Conservation (phyloP, 805 yeast species). For the Wickerhamomyces rabaulensis region DNA sequence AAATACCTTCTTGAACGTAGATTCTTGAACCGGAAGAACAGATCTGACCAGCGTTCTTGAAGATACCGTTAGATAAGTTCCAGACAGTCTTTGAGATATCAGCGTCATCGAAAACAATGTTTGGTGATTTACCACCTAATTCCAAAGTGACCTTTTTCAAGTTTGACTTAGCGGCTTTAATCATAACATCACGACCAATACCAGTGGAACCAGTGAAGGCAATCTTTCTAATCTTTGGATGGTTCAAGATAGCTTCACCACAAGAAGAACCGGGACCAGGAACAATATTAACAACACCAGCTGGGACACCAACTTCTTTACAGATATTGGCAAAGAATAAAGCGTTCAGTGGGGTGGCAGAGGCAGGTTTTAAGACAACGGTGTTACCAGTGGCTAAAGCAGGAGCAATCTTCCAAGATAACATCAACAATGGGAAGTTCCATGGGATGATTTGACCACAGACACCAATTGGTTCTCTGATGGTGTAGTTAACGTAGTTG, state of each 20-base stretch:
- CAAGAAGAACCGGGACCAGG: conserved; percentile 72
- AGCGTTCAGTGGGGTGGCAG: conserved; percentile 72
- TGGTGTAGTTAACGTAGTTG: conserved; percentile 57
- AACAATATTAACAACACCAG: conserved; percentile 69
- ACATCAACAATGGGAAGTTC: conserved; percentile 81
- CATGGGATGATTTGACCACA: conserved; percentile 84
- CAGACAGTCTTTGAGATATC: conserved; percentile 42
- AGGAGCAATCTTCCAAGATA: conserved; percentile 77
- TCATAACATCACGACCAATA: conserved; percentile 68
- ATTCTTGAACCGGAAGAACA: conserved; percentile 82
- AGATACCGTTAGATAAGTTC: conserved; percentile 61
- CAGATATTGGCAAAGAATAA: conserved; percentile 55
- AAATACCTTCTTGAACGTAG: conserved; percentile 65
- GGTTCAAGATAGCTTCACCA: conserved; percentile 67
- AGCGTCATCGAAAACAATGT: conserved; percentile 68
- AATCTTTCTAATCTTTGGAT: conserved; percentile 65
- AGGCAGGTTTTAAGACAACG: conserved; percentile 68
- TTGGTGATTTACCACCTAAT: conserved; percentile 81
- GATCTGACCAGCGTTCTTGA: conserved; percentile 78
- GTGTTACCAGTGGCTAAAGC: conserved; percentile 76
- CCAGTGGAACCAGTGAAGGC: conserved; percentile 83
- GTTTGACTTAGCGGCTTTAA: conserved; percentile 62
- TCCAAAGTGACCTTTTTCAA: conserved; percentile 78
- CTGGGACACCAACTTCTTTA: conserved; percentile 67
- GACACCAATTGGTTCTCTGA: conserved; percentile 73